A percentile compares a stretch with the other conserved stretches of the same genome.
Conservation (phyloP, 148 eudicot species). For the Chenopodium formosanum region DNA sequence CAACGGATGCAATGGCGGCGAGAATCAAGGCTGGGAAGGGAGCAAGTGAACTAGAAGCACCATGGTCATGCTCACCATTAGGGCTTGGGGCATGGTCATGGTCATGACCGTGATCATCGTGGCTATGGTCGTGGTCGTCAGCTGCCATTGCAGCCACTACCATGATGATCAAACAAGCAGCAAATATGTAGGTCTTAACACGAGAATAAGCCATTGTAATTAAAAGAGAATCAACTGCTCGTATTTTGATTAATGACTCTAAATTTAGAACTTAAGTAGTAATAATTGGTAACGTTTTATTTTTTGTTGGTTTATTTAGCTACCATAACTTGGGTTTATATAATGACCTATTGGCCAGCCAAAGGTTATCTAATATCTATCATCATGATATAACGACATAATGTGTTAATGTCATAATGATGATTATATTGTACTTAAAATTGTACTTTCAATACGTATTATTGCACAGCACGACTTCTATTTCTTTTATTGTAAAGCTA, state of each 20-base stretch:
- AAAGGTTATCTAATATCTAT: too few species aligned
- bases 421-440: background rate
- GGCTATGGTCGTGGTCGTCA: constrained; percentile 3
- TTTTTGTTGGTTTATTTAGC: background rate
- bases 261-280: background rate
- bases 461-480: background rate
- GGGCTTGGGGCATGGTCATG: background rate
- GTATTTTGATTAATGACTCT: background rate
- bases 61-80: background rate
- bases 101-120: background rate
- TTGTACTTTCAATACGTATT: background rate
- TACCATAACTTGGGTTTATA: background rate
- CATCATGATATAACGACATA: background rate
- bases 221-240: too few species aligned
- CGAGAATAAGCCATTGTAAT: background rate
- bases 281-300: background rate
- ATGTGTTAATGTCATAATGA: background rate
- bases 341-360: background rate
- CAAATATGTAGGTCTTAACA: background rate
- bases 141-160: background rate
- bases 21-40: constrained; percentile 9
- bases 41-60: constrained; percentile 1
- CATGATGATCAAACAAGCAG: constrained; percentile 11
- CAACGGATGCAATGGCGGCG: background rate
- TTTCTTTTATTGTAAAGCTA: too few species aligned